Evolutionary conservation across 441 rosid genomes (phyloP), one percentile per base, ranked within the genome.

Genomic region (Hypseocharis bilobata): DNA sequence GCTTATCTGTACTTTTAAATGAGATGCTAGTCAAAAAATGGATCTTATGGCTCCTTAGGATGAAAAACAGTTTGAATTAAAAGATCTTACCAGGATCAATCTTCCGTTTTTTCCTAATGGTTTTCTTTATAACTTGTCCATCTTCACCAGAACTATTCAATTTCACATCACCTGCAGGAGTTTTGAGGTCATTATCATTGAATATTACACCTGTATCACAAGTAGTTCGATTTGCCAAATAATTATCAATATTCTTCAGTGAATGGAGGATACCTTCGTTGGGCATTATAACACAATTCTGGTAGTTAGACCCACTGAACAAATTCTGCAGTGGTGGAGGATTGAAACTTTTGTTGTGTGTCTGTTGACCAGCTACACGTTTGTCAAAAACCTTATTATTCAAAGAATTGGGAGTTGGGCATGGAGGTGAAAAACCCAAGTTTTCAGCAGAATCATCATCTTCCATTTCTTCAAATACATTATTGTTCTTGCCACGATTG

Each of bases 391-490:
- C 76, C 60, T 73, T 64, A 28, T 45, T 73, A 51, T 68, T 73
- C 65, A 64, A 32, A 42, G 26, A 78, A 62, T 72, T 70, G 42
- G 65, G 73, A 68, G 67, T 14, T 1, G 78, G 59, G 36, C 66
- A 63, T 2, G 78, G 62, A 2, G 82, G 69, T 4, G 79, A 70
- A 61, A 78, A 62, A 77, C 73, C 76, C 54, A 78, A 49, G 65
- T 74, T 45, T 63, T 82, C 97, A 10, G 40, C 42, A 34, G 80
- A 76, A 58, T 91, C 97, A 64, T 86, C 94, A 25, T 94, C 97
- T 71, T 86, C 96, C 74, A 94, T 84, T 28, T 91, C 96, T 67
- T 86, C 92, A 65, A 89, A 94, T 60, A 83, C 66, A 69, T 81
- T 84, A 62, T 78, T 79, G 40, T 85, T 91, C 80, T 82, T 84